A percentile compares a stretch with the other conserved stretches of the same genome.
phyloP scores from a whole-genome alignment of 805 yeast genomes.

The Candida quercuum region DNA sequence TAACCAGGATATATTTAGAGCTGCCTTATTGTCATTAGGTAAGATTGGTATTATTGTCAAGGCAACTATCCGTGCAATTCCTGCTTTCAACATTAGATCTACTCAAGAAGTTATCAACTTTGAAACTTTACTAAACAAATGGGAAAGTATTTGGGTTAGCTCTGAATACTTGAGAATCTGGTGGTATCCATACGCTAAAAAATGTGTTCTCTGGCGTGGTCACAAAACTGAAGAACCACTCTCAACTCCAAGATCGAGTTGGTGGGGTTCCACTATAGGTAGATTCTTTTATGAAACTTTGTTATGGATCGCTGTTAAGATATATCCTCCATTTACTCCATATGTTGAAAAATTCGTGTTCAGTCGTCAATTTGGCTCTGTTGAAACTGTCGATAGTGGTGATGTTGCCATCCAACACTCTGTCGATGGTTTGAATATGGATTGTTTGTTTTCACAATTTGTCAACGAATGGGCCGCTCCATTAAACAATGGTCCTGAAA shows the following conservation, averaged over 20 bases:
- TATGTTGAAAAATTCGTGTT: conserved; percentile 81
- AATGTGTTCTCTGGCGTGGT: conserved; percentile 90
- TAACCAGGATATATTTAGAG: conserved; percentile 67
- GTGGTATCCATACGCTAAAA: conserved; percentile 95
- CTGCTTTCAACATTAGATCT: conserved; percentile 75
- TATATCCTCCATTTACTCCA: conserved; percentile 78
- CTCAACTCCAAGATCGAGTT: conserved; percentile 62
- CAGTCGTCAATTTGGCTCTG: conserved; percentile 72
- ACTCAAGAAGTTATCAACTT: conserved; percentile 78
- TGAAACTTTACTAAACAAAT: conserved; percentile 60
- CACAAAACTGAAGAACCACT: conserved; percentile 61
- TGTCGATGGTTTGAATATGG: conserved; percentile 89
- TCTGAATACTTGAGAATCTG: conserved; percentile 90
- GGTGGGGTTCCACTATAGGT: conserved; percentile 83
- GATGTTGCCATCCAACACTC: conserved; percentile 70
- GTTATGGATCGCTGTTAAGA: conserved; percentile 71
- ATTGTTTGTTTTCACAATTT: conserved; percentile 88
- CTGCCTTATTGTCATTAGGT: conserved; percentile 82
- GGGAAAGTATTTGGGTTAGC: conserved; percentile 81
- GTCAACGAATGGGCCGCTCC: conserved; percentile 99
- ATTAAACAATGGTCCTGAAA: conserved; percentile 66
- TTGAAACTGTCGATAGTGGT: conserved; percentile 57
- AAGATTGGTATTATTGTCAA: conserved; percentile 85
- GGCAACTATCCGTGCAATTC: conserved; percentile 81
- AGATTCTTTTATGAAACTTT: conserved; percentile 74